Evolutionary conservation across 805 yeast species (phyloP).

Genomic region (Lipomyces kockii): DNA sequence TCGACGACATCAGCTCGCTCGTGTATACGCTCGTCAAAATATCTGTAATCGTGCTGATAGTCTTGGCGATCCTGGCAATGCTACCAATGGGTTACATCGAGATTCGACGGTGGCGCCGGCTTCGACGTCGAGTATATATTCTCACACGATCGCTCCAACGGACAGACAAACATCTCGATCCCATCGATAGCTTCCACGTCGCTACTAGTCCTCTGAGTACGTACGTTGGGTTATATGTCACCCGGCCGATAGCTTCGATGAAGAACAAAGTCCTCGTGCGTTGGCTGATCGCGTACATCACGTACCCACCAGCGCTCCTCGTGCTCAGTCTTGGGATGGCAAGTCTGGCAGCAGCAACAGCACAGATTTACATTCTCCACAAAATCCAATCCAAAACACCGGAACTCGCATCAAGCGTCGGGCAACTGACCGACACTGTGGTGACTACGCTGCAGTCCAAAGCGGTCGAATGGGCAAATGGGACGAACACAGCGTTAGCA

Average conservation of each 20-base stretch:
- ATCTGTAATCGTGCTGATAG: conserved; percentile 48
- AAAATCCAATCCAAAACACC: conserved; percentile 38
- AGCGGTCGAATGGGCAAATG: conserved; percentile 53
- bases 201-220: conserved; percentile 26
- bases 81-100: conserved; percentile 55
- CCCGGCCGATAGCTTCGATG: conserved; percentile 21
- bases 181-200: conserved; percentile 36
- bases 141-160: conserved; percentile 25
- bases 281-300: conserved; percentile 58
- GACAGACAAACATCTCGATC: conserved; percentile 33
- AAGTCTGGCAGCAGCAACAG: conserved; percentile 58
- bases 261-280: conserved; percentile 37
- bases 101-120: conserved; percentile 54
- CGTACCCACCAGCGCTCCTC: conserved; percentile 57
- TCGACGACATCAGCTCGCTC: conserved; percentile 42
- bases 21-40: conserved; percentile 49
- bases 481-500: conserved; percentile 60
- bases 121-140: conserved; percentile 46
- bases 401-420: conserved; percentile 20
- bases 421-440: conserved; percentile 35
- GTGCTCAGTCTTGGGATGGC: conserved; percentile 59
- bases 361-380: conserved; percentile 59
- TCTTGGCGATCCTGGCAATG: conserved; percentile 52
- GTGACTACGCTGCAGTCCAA: conserved; percentile 44
- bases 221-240: conserved; percentile 30